Conservation (phyloP, 2,329 filamentous ascomycete species). For the Diaporthe ampelina region DNA sequence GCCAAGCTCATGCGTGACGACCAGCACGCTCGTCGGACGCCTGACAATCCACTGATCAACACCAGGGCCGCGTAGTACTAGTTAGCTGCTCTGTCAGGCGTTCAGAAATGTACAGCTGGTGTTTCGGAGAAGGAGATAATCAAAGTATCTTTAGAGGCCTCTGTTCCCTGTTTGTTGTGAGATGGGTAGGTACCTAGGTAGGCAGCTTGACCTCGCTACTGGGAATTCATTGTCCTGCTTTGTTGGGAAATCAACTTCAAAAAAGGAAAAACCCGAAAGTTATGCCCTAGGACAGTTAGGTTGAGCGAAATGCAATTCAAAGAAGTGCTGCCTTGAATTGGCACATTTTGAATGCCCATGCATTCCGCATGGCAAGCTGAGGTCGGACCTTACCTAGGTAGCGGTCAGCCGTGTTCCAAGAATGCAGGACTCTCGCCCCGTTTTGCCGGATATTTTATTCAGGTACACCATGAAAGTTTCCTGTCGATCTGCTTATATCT, state of each 20-base stretch:
- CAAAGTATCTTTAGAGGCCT: too few species aligned
- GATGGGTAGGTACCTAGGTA: too few species aligned
- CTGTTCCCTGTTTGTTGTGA: too few species aligned
- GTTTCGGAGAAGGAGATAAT: background rate
- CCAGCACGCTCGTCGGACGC: constrained; percentile 30
- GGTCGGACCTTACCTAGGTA: too few species aligned
- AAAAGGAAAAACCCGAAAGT: too few species aligned
- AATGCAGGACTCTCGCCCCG: background rate
- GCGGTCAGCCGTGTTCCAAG: background rate
- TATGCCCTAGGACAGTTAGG: background rate
- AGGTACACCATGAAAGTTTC: background rate
- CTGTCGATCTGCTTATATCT: too few species aligned
- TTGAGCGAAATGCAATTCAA: background rate
- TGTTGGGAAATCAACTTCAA: background rate
- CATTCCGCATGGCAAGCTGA: background rate
- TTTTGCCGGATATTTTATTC: background rate
- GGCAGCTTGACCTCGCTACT: background rate
- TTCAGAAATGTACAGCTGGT: background rate
- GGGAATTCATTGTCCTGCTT: background rate
- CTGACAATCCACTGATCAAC: constrained; percentile 39
- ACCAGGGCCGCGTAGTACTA: background rate
- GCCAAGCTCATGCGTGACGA: constrained; percentile 36
- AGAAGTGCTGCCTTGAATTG: background rate
- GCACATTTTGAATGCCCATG: background rate
- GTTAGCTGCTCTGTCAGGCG: too few species aligned